Conservation (phyloP, 1,139 yeast genomes). For the Candida anutae region DNA sequence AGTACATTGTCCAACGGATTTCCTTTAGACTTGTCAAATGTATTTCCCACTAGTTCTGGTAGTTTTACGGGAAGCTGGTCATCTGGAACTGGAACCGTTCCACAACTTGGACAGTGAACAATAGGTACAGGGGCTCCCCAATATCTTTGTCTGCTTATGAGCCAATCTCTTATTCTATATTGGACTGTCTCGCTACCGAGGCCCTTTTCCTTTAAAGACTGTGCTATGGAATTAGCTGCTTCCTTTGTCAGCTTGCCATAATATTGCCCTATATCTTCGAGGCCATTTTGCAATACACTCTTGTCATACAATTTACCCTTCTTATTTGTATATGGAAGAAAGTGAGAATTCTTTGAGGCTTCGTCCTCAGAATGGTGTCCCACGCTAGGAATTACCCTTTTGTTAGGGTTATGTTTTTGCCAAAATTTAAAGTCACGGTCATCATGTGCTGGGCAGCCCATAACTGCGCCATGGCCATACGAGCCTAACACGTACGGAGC, state of each 20-base stretch:
- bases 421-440: slow-evolving; percentile 76
- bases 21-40: slow-evolving; percentile 51
- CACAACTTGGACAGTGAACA: slow-evolving; percentile 77
- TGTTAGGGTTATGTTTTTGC: slow-evolving; percentile 48
- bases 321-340: slow-evolving; percentile 41
- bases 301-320: slow-evolving; percentile 45
- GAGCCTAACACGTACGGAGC: slow-evolving; percentile 84
- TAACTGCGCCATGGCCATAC: slow-evolving; percentile 89
- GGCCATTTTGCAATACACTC: slow-evolving; percentile 17
- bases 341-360: neutral
- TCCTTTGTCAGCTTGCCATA: slow-evolving; percentile 40
- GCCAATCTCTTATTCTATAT: slow-evolving; percentile 81
- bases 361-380: slow-evolving; percentile 13
- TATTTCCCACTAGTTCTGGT: slow-evolving; percentile 44
- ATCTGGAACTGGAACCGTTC: slow-evolving; percentile 86
- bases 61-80: slow-evolving; percentile 72
- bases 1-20: slow-evolving; percentile 64
- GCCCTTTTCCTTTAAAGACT: slow-evolving; percentile 25
- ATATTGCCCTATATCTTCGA: slow-evolving; percentile 37
- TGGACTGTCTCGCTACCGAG: slow-evolving; percentile 47
- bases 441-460: slow-evolving; percentile 98
- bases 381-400: slow-evolving; percentile 36
- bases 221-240: slow-evolving; percentile 46
- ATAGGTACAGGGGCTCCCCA: slow-evolving; percentile 99
- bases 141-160: slow-evolving; percentile 85